phyloP scores from a whole-genome alignment of 2,329 filamentous ascomycete species.

The Calonectria henricotiae region DNA sequence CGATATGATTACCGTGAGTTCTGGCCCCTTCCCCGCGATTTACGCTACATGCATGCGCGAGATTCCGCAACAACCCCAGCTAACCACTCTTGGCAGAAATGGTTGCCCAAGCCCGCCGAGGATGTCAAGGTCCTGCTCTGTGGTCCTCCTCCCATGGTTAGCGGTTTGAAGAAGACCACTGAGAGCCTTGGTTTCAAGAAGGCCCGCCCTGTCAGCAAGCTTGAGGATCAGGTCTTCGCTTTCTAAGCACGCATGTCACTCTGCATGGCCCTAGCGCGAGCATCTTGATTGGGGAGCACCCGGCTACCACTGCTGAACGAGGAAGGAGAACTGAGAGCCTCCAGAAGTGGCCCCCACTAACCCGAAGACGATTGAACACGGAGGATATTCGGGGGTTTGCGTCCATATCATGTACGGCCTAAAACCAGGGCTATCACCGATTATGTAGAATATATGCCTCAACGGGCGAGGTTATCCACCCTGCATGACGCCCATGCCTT shows the following conservation, averaged over 20 bases:
- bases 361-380: slow-evolving; percentile 1
- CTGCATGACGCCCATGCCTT: not conserved
- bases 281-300: not conserved
- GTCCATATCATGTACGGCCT: slow-evolving; percentile 15
- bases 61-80: slow-evolving; percentile 21
- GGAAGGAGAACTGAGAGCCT: slow-evolving; percentile 20
- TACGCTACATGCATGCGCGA: not conserved
- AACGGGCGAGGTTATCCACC: not conserved
- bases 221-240: slow-evolving; percentile 97
- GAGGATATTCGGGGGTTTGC: not conserved
- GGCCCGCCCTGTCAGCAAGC: slow-evolving; percentile 95
- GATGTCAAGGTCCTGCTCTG: slow-evolving; percentile 97
- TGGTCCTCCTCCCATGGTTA: slow-evolving; percentile 96
- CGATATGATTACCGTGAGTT: slow-evolving; percentile 90
- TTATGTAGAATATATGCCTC: slow-evolving; percentile 13
- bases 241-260: slow-evolving; percentile 69
- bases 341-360: not conserved
- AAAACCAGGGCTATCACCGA: slow-evolving; percentile 11
- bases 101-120: slow-evolving; percentile 84
- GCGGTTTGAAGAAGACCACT: slow-evolving; percentile 96
- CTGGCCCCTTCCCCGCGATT: not conserved
- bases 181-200: slow-evolving; percentile 93
- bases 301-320: not conserved
- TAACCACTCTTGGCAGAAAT: slow-evolving; percentile 70
- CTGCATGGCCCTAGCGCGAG: not conserved